Base-by-base conservation (phyloP, 2,329 filamentous ascomycete genomes). In the Paramyrothecium roridum region DNA sequence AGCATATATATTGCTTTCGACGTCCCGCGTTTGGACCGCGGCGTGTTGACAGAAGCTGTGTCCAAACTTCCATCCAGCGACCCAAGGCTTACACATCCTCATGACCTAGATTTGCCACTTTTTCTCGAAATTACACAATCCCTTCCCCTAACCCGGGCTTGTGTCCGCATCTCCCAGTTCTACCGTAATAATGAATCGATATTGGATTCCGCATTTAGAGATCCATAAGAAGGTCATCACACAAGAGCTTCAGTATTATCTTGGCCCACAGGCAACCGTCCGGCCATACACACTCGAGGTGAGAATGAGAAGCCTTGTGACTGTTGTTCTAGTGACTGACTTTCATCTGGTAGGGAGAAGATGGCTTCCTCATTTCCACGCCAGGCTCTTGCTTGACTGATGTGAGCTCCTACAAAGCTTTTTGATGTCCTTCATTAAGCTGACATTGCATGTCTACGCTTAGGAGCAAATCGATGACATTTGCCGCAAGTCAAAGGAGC, bases 381-480 rank as follows among this genome's bases (percentile, higher is more conserved):
- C 80, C 81, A 8, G 82, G 82, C 34, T 73, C 77, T 54, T 85
- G 81, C 65, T 67, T 85, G 61, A 83, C 80, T 61, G 82, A 86
- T 73, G 82, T 85, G 70, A 78, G 81, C 64, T 43, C 37, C 13
- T 43, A 13, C 16, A 17, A 17, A 43, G 13, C n/a, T 13, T 43
- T 19, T 17, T 13, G 37, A 43, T 19, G 37, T 43, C 37, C 37
- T 54, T 56, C 52, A 48, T 21, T 54, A 52, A 54, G 54, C 59
- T 66, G 55, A 67, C 63, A 55, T 52, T 43, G 37, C 37, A 43
- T 43, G 16, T 43, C 13, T 43, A 19, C 16, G 37, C 37, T 63
- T 49, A 85, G 82, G 82, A 84, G 70, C 82, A 85, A 75, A 85
- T 85, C 59, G 81, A 85, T 63, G 82, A 85, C 62, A 83, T 85